Evolutionary conservation across 1,284 basidiomycete genomes (phyloP).

Genomic region (Trichosporon sp.): DNA sequence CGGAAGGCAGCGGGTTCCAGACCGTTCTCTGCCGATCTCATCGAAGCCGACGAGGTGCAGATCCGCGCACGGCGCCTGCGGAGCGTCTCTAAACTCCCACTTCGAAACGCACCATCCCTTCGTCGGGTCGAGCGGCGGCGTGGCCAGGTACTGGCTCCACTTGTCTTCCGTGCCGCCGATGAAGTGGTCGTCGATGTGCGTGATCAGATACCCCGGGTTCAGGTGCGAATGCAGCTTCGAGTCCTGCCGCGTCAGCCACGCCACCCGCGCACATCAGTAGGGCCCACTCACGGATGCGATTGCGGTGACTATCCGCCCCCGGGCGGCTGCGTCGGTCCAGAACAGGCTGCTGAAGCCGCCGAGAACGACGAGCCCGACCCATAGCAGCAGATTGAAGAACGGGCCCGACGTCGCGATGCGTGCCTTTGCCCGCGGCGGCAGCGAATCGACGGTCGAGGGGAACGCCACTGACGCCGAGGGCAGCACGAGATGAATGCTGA

Average conservation of each 20-base stretch:
- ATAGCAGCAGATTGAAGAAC: slow-evolving; percentile 51
- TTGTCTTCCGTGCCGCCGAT: slow-evolving; percentile 36
- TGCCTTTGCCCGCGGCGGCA: slow-evolving; percentile 42
- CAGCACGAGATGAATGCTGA: slow-evolving; percentile 42
- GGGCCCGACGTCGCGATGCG: slow-evolving; percentile 52
- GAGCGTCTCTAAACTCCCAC: slow-evolving; percentile 23
- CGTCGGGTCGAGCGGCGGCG: not conserved
- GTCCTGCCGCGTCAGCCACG: slow-evolving; percentile 15
- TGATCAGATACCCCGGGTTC: slow-evolving; percentile 42
- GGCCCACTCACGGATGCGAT: slow-evolving; percentile 38
- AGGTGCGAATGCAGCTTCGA: slow-evolving; percentile 31
- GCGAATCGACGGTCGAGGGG: slow-evolving; percentile 40
- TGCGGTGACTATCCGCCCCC: slow-evolving; percentile 41
- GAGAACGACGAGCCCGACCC: slow-evolving; percentile 25
- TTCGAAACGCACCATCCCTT: slow-evolving; percentile 30
- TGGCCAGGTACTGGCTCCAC: slow-evolving; percentile 42
- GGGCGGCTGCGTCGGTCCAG: slow-evolving; percentile 37
- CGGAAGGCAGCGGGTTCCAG: slow-evolving; percentile 36
- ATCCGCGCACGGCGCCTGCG: slow-evolving; percentile 21
- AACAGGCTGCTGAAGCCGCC: slow-evolving; percentile 32
- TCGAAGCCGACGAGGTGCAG: slow-evolving; percentile 25
- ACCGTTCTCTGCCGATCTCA: slow-evolving; percentile 17
- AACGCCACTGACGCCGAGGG: slow-evolving; percentile 51
- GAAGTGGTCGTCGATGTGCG: slow-evolving; percentile 47
- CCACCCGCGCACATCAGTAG: not conserved